A percentile compares a stretch with the other conserved stretches of the same genome.
Conservation (phyloP, 2,329 filamentous ascomycete species). For the Pseudocercospora fijiensis region DNA sequence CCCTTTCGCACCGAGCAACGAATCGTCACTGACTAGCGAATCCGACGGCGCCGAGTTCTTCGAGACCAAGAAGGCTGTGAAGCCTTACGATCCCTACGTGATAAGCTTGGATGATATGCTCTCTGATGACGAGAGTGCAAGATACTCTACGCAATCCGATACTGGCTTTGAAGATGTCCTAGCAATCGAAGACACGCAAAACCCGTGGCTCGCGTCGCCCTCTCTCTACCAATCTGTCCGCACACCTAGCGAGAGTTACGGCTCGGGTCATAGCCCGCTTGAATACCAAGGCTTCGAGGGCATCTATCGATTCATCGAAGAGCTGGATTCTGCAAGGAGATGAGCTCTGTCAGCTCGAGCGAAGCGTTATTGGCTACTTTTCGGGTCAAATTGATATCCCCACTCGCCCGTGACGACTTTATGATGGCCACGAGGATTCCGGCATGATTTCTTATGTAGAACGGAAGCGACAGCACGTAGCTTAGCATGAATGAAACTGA, state of each 20-base stretch:
- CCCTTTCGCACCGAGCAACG: slow-evolving; percentile 72
- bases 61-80: slow-evolving; percentile 19
- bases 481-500: neutral
- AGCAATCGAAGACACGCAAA: slow-evolving; percentile 40
- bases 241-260: slow-evolving; percentile 49
- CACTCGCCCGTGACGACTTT: slow-evolving; percentile 16
- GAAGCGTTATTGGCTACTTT: slow-evolving; percentile 9
- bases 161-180: slow-evolving; percentile 32
- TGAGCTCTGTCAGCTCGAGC: slow-evolving; percentile 19
- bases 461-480: neutral
- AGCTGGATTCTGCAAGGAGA: slow-evolving; percentile 55
- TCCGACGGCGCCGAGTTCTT: slow-evolving; percentile 40
- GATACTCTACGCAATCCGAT: slow-evolving; percentile 41
- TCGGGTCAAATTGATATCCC: slow-evolving; percentile 31
- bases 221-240: slow-evolving; percentile 60
- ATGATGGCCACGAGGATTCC: neutral
- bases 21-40: slow-evolving; percentile 43
- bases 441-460: slow-evolving; percentile 6
- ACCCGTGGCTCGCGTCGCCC: slow-evolving; percentile 55
- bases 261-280: slow-evolving; percentile 43
- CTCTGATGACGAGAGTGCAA: slow-evolving; percentile 42
- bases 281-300: slow-evolving; percentile 65
- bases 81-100: slow-evolving; percentile 21
- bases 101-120: slow-evolving; percentile 61
- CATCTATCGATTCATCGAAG: slow-evolving; percentile 64